Base-by-base conservation (phyloP, 805 yeast genomes). In the Pichia phayaonensis region DNA sequence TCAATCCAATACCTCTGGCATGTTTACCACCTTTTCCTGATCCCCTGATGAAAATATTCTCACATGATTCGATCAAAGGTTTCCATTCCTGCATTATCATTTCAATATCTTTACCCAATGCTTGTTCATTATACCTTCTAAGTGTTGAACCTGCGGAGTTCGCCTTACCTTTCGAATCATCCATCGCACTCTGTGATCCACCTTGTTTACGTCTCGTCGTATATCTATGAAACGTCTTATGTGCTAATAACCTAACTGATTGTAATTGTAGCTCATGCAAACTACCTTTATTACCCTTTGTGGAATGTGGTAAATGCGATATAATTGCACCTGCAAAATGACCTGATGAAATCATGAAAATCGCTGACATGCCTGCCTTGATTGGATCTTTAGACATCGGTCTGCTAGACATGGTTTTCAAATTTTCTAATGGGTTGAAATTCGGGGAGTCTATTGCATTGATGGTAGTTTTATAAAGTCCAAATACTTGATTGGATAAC, bases 171-270 rank as follows among this genome's bases (percentile, higher is more conserved):
- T 85, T 80, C 1, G 96, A 86, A 61, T 84, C 88, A 67, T 94
- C 99, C 67, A 80, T 84, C 1, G 97, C 90, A 56, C 90, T 80
- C 64, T 94, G 99, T 0, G 97, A 79, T 1, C 99, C 99, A 72
- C 99, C 99, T 67, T 94, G 99, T 62, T 94, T 94, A 56, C 97
- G 77, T 71, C 99, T 81, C 1, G 97, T 90, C 2, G 99, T 94
- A 62, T 94, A 94, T 57, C 98, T 75, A 65, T 92, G 99, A 66
- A 87, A 88, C 0, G 97, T 86, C 61, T 90, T 92, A 52, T 89
- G 88, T 18, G 72, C 84, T 2, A 90, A 47, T 10, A 90, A 65
- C 46, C 74, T 77, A 20, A 84, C 95, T 18, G 79, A 76, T 64
- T 82, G 88, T 49, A 78, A 80, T 42, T 75, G 71, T n/a, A 76